Percentiles rank a stretch among this genome's conserved stretches.
Evolutionary conservation across 257 asterid species (phyloP).

Genomic region (Datura wrightii): DNA sequence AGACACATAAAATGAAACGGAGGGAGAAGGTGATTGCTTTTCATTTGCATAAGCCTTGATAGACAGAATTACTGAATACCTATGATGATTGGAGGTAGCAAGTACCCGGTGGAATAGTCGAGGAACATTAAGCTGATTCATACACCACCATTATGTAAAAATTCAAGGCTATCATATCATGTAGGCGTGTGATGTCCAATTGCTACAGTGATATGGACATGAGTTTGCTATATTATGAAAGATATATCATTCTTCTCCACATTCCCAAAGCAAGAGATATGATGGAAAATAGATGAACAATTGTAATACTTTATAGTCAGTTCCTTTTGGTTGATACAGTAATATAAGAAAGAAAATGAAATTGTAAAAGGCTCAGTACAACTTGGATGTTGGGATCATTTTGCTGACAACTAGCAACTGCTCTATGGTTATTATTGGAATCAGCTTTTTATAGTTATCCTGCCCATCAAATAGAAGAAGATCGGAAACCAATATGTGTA

Average conservation of each 20-base stretch:
- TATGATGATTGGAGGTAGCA: not conserved
- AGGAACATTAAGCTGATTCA: not conserved
- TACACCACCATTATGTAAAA: not conserved
- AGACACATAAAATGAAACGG: not conserved
- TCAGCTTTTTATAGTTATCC: not conserved
- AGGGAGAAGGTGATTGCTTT: not conserved
- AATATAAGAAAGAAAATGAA: constrained; percentile 18
- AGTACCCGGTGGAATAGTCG: not conserved
- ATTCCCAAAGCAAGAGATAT: not conserved
- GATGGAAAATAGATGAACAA: not conserved
- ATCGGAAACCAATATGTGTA: not conserved
- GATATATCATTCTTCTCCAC: not conserved
- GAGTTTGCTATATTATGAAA: not conserved
- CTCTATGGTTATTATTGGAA: not conserved
- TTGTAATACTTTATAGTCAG: not conserved
- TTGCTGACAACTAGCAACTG: not conserved
- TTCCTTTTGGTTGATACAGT: constrained; percentile 4
- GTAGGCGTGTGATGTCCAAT: not conserved
- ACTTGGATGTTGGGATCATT: not conserved
- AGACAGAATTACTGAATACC: not conserved
- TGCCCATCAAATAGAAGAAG: constrained; percentile 24
- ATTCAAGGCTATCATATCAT: constrained; percentile 20
- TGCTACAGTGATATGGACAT: not conserved
- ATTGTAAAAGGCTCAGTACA: not conserved
- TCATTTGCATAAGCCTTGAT: not conserved